Evolutionary conservation across 2,329 filamentous ascomycete genomes (phyloP).

Genomic region (Verticillium tricorpus): DNA sequence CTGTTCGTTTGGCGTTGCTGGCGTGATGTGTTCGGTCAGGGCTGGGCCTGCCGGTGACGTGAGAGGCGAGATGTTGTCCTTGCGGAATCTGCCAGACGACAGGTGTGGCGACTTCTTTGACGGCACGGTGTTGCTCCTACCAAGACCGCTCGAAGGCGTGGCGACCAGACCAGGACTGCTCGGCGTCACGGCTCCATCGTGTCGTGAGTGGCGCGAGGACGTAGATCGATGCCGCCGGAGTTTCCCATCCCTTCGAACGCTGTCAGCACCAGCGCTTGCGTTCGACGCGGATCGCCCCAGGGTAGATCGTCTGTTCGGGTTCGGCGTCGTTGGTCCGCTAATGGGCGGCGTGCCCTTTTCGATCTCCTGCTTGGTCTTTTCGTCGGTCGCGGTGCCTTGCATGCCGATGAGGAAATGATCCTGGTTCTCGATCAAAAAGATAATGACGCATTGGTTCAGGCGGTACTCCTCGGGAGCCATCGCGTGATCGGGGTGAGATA

Average conservation of each 20-base stretch:
- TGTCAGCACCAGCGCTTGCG: slow-evolving; percentile 84
- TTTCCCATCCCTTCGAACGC: slow-evolving; percentile 73
- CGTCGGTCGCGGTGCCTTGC: slow-evolving; percentile 97
- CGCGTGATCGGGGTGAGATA: slow-evolving; percentile 89
- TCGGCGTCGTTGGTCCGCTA: slow-evolving; percentile 43
- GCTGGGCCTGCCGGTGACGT: slow-evolving; percentile 21
- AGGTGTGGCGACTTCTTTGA: slow-evolving; percentile 81
- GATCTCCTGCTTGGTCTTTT: slow-evolving; percentile 62
- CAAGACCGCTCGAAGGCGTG: slow-evolving; percentile 52
- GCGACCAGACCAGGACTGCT: slow-evolving; percentile 53
- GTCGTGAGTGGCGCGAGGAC: slow-evolving; percentile 79
- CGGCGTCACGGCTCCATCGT: slow-evolving; percentile 69
- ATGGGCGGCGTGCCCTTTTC: slow-evolving; percentile 63
- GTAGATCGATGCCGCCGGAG: slow-evolving; percentile 86
- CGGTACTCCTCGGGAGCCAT: slow-evolving; percentile 95
- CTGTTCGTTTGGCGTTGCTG: slow-evolving; percentile 12
- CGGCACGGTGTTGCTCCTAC: slow-evolving; percentile 83
- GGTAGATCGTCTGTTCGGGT: slow-evolving; percentile 48
- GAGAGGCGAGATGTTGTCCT: slow-evolving; percentile 20
- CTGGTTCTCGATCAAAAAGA: slow-evolving; percentile 97
- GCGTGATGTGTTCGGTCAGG: slow-evolving; percentile 32
- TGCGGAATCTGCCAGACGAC: slow-evolving; percentile 60
- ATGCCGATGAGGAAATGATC: slow-evolving; percentile 98
- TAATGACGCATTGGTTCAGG: slow-evolving; percentile 92
- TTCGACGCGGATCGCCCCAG: slow-evolving; percentile 77